Percentiles rank a stretch among this genome's conserved stretches.
Conservation (phyloP, 2,329 filamentous ascomycete species). For the Diaporthe destruens region DNA sequence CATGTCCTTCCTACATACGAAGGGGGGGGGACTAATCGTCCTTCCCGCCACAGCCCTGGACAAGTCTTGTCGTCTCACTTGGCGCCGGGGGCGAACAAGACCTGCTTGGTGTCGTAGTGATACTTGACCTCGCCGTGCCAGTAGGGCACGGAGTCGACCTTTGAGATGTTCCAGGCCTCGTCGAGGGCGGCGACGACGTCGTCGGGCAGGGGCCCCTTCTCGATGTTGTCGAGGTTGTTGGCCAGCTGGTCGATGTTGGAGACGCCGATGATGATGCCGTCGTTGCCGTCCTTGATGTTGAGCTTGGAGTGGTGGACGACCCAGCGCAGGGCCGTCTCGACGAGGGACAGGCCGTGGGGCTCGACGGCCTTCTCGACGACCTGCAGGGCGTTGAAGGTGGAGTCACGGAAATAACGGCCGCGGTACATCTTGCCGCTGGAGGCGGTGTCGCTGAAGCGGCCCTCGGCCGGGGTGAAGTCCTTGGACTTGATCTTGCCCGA, state of each 20-base stretch:
- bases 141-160: slow-evolving; percentile 66
- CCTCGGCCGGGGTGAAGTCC: slow-evolving; percentile 72
- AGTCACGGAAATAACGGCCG: slow-evolving; percentile 78
- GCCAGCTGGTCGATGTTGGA: slow-evolving; percentile 69
- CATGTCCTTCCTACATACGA: neutral
- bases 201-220: slow-evolving; percentile 80
- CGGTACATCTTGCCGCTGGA: slow-evolving; percentile 69
- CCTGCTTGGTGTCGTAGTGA: slow-evolving; percentile 73
- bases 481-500: slow-evolving; percentile 81
- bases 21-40: too few relatives aligned
- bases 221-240: slow-evolving; percentile 68
- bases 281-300: slow-evolving; percentile 64
- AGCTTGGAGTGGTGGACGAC: slow-evolving; percentile 76
- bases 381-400: slow-evolving; percentile 71
- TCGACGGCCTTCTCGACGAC: slow-evolving; percentile 76
- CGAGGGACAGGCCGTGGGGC: slow-evolving; percentile 75
- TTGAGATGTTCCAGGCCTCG: slow-evolving; percentile 78
- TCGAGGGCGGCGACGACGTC: slow-evolving; percentile 82
- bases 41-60: neutral
- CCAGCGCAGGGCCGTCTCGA: slow-evolving; percentile 83
- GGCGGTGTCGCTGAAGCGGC: slow-evolving; percentile 74
- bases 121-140: slow-evolving; percentile 75
- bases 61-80: slow-evolving; percentile 48
- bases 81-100: slow-evolving; percentile 64
- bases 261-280: slow-evolving; percentile 72